Percentiles rank a stretch among this genome's conserved stretches.
phyloP scores from a whole-genome alignment of 78 protist genomes.

The Ministeria vibrans region DNA sequence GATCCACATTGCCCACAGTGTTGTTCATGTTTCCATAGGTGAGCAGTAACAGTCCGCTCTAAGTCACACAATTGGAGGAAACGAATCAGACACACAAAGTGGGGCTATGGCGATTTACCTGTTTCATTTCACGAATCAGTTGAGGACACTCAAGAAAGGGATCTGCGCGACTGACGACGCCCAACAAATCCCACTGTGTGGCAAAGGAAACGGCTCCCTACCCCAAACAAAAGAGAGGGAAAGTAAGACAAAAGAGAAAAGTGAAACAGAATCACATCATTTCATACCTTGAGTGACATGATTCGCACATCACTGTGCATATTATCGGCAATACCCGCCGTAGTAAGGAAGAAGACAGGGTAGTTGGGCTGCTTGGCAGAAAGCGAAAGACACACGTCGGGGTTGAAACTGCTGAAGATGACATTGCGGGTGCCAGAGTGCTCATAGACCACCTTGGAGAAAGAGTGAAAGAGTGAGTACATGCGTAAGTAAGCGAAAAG shows the following conservation, averaged over 20 bases:
- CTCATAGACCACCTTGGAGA: too few relatives aligned
- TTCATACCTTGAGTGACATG: conserved; percentile 19
- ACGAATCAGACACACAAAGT: too few relatives aligned
- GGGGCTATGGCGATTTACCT: too few relatives aligned
- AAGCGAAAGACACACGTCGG: conserved; percentile 40
- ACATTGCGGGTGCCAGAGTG: conserved; percentile 48
- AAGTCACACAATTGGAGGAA: too few relatives aligned
- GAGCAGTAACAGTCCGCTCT: conserved; percentile 39
- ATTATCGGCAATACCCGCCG: conserved; percentile 24
- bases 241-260: too few relatives aligned
- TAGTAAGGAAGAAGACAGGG: conserved; percentile 66
- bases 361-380: conserved; percentile 57
- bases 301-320: conserved; percentile 47
- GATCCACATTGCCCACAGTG: conserved; percentile 36
- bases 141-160: conserved; percentile 9
- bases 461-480: too few relatives aligned
- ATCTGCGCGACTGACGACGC: neutral
- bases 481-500: too few relatives aligned
- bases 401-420: conserved; percentile 64
- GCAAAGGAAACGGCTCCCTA: neutral
- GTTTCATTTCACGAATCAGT: conserved; percentile 42
- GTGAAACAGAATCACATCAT: too few relatives aligned
- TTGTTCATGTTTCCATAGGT: conserved; percentile 63
- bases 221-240: too few relatives aligned
- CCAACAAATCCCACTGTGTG: neutral